These are phyloP conservation scores for Saccharum officinarum DNA, from an alignment of 176 grass and related monocot species.

Conservation along the genomic window DNA sequence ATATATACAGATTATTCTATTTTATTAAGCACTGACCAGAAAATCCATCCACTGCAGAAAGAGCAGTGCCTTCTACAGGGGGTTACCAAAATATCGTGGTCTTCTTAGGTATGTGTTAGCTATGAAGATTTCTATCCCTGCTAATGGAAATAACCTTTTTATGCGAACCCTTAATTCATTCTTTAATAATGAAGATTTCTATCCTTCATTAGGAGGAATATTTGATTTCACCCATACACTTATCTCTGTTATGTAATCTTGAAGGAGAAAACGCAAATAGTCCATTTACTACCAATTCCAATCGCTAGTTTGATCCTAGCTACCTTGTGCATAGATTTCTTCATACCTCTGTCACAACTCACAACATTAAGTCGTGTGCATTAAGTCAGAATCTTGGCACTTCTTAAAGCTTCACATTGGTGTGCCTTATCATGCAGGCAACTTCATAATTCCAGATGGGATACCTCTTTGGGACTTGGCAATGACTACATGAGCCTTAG, in stretches of 20 bases:
- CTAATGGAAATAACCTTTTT: constrained; percentile 1
- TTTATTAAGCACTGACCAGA: constrained; percentile 44
- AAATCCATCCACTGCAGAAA: constrained; percentile 67
- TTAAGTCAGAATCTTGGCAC: not conserved
- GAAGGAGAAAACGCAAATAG: not conserved
- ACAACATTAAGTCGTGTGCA: not conserved
- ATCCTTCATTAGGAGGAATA: not conserved
- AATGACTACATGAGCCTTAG: constrained; percentile 73
- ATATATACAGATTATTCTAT: constrained; percentile 15
- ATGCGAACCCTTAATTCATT: constrained; percentile 8
- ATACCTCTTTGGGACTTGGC: constrained; percentile 77
- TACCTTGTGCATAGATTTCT: not conserved
- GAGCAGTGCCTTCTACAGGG: constrained; percentile 96
- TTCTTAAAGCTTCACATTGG: constrained; percentile 27
- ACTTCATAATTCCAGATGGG: constrained; percentile 83
- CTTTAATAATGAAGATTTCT: not conserved
- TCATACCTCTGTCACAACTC: not conserved
- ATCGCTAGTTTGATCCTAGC: not conserved
- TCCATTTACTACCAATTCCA: not conserved
- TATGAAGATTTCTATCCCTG: constrained; percentile 17
- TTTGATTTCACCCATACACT: not conserved
- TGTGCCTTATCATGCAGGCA: constrained; percentile 55
- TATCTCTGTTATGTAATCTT: not conserved
- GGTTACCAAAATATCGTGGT: constrained; percentile 92
- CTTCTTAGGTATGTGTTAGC: constrained; percentile 66